Evolutionary conservation across 2,329 filamentous ascomycete species (phyloP).

Genomic region (Capronia coronata): DNA sequence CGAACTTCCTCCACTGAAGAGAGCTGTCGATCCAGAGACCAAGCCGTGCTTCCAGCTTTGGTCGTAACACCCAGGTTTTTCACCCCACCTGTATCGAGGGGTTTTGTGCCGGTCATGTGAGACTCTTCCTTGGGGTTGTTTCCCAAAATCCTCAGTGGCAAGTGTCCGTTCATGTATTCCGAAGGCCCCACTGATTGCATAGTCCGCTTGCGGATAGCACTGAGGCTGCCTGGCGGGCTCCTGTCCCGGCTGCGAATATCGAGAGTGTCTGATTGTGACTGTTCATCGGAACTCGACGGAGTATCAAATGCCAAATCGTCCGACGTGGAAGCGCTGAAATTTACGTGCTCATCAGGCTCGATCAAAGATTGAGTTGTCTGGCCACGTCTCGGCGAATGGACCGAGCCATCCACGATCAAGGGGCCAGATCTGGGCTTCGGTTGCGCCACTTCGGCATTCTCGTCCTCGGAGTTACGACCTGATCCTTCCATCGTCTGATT

Average conservation of each 20-base stretch:
- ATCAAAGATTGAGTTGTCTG: conserved; percentile 34
- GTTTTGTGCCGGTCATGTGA: background rate
- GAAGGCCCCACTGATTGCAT: background rate
- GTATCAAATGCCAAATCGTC: conserved; percentile 33
- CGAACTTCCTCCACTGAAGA: conserved; percentile 31
- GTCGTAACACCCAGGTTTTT: conserved; percentile 1
- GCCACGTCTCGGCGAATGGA: conserved; percentile 24
- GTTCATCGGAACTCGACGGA: conserved; percentile 30
- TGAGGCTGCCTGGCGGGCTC: conserved; percentile 13
- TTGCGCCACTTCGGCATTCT: conserved; percentile 2
- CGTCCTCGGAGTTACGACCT: conserved; percentile 1
- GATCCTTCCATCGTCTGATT: conserved; percentile 1
- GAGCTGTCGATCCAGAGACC: conserved; percentile 24
- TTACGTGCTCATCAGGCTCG: conserved; percentile 33
- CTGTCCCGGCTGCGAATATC: conserved; percentile 7
- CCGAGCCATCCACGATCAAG: conserved; percentile 44
- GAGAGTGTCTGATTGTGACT: conserved; percentile 24
- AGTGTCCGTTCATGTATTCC: conserved; percentile 11
- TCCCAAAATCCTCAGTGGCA: conserved; percentile 3
- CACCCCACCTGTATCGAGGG: conserved; percentile 6
- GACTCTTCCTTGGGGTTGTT: background rate
- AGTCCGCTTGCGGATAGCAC: background rate
- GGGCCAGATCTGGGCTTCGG: conserved; percentile 35
- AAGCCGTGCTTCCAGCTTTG: conserved; percentile 6
- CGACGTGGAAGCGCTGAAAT: conserved; percentile 38